A percentile compares a stretch with the other conserved stretches of the same genome.
These are phyloP conservation scores for Schizonepeta tenuifolia DNA, from an alignment of 257 asterid species.

Conservation along the genomic window DNA sequence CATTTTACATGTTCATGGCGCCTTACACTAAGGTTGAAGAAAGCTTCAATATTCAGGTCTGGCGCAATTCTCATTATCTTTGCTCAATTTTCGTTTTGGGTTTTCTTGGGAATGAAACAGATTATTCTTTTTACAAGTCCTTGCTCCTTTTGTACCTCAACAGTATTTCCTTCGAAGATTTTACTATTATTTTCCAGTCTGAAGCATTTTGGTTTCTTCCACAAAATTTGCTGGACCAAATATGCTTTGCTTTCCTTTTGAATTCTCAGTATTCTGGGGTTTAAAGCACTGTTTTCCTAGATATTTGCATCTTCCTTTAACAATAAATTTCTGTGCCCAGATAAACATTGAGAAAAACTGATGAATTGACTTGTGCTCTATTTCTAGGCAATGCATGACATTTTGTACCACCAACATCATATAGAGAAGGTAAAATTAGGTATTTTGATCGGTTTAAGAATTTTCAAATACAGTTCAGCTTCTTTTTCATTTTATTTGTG, in stretches of 20 bases:
- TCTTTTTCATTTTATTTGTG: neutral
- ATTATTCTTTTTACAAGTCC: neutral
- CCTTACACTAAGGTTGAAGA: conserved; percentile 98
- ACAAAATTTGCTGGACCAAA: neutral
- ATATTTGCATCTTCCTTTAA: neutral
- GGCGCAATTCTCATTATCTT: neutral
- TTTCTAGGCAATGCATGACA: conserved; percentile 90
- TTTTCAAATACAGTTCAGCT: neutral
- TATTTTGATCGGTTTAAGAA: conserved; percentile 3
- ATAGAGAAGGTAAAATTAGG: conserved; percentile 62
- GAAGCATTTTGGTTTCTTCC: neutral
- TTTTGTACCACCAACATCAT: conserved; percentile 69
- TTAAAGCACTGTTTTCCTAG: no score
- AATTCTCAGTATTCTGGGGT: no score
- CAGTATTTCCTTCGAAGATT: neutral
- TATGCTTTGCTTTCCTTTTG: no score
- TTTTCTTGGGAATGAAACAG: neutral
- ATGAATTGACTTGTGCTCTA: neutral
- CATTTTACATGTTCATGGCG: conserved; percentile 79
- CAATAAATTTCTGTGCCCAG: neutral
- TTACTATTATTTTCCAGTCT: neutral
- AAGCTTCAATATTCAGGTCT: conserved; percentile 95
- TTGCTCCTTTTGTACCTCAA: neutral
- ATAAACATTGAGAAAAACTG: conserved; percentile 6
- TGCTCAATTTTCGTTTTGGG: neutral